Conservation (phyloP, 2,329 filamentous ascomycete species). For the Stagonosporopsis tanaceti region DNA sequence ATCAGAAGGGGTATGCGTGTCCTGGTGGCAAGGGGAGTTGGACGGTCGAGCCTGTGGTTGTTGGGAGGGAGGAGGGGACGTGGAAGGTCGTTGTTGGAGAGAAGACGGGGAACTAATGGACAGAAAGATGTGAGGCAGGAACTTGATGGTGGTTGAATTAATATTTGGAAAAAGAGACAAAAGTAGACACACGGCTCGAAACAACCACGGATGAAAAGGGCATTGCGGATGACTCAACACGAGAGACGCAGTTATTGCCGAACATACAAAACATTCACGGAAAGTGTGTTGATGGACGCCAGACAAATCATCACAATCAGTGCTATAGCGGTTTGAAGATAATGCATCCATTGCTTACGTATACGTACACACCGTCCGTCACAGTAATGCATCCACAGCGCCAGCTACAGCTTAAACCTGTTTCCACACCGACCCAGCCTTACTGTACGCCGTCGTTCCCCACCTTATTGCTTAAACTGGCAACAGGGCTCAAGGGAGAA, state of each 20-base stretch:
- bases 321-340: not conserved
- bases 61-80: slow-evolving; percentile 2
- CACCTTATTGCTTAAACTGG: slow-evolving; percentile 19
- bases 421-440: slow-evolving; percentile 13
- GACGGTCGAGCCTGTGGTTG: slow-evolving; percentile 1
- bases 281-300: no score
- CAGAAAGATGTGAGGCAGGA: not conserved
- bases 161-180: not conserved
- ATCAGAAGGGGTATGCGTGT: slow-evolving; percentile 21
- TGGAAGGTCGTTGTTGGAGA: slow-evolving; percentile 10
- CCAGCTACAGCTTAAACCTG: slow-evolving; percentile 10
- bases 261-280: not conserved
- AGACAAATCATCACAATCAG: not conserved
- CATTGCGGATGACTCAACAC: no score
- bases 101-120: not conserved
- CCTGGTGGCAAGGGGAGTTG: slow-evolving; percentile 1
- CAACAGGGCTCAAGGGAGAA: slow-evolving; percentile 18
- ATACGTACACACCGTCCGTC: slow-evolving; percentile 12
- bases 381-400: slow-evolving; percentile 11
- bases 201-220: not conserved
- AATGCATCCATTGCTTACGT: slow-evolving; percentile 16
- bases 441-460: slow-evolving; percentile 13
- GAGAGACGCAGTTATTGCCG: not conserved
- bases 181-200: no score
- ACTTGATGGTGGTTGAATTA: not conserved